Base-by-base conservation (phyloP, 805 yeast species). In the Metschnikowia reukaufii region DNA sequence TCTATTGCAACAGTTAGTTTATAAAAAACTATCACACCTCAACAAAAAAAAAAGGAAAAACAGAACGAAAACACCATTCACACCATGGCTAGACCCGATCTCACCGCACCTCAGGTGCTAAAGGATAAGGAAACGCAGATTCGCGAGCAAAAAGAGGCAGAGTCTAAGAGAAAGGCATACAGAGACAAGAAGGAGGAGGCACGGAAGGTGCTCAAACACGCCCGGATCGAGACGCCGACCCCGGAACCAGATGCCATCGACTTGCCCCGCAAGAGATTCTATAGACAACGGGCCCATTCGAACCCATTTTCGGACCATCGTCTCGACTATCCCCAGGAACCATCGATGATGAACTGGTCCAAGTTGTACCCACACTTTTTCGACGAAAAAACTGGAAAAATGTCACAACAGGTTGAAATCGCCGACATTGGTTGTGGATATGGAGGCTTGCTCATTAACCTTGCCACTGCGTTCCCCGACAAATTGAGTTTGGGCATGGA, bases 401-500 rank as follows among this genome's bases (percentile, higher is more conserved):
- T 81, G 73, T 64, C 70, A 10, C 72, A 75, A 40, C 59, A 74
- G 20, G 96, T 90, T 17, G 90, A 88, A 46, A 85, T 94, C 44
- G 98, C 98, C 4, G 99, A 94, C 64, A 81, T 94, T 49, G 99
- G 99, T 7, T 94, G 99, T 70, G 99, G 99, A 1, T 94, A 88
- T 65, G 99, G 99, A 44, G 99, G 99, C 0, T 74, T 94, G 48
- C 65, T 88, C 57, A 82, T 86, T 30, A 86, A 88, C 44, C 74
- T 94, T 47, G 84, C 96, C 4, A 86, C 90, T 4, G 81, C 71
- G 45, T 85, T 87, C 52, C 90, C 94, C 1, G 80, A 86, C 3
- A 78, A 76, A 12, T 73, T 88, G 59, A 84, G 90, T 37, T 72
- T 94, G 38, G 99, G 99, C 15, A 90, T 94, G 96, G 99, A 94